Conservation (phyloP, 306 rosid genomes). For the Corylus avellana region DNA sequence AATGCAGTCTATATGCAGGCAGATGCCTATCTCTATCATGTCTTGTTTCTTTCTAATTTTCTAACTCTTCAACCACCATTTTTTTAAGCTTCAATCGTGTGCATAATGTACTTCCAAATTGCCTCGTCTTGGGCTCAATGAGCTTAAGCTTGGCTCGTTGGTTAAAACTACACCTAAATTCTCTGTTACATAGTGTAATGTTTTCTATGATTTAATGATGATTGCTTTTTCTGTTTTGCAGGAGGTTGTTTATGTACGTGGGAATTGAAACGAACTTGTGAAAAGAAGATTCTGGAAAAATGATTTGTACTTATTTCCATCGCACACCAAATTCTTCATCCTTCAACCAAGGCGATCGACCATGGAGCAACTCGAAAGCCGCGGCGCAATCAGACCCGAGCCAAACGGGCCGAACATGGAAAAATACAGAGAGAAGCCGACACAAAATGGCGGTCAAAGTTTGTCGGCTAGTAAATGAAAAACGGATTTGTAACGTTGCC, state of each 20-base stretch:
- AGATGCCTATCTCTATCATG: slow-evolving; percentile 34
- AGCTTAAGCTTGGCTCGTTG: not conserved
- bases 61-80: not conserved
- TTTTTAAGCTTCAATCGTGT: slow-evolving; percentile 28
- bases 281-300: too few relatives aligned
- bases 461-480: slow-evolving; percentile 51
- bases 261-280: too few relatives aligned
- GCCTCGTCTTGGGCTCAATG: not conserved
- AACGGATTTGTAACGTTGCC: slow-evolving; percentile 53
- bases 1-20: slow-evolving; percentile 19
- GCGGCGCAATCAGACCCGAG: slow-evolving; percentile 15
- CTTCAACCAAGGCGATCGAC: too few relatives aligned
- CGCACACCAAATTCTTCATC: not conserved
- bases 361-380: not conserved
- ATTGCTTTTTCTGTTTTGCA: too few relatives aligned
- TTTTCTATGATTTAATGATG: too few relatives aligned
- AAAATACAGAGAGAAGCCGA: slow-evolving; percentile 38
- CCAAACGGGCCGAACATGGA: not conserved
- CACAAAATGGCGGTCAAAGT: slow-evolving; percentile 63
- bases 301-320: too few relatives aligned
- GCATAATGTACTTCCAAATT: slow-evolving; percentile 42
- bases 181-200: too few relatives aligned
- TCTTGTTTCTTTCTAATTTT: slow-evolving; percentile 24
- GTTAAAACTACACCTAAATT: not conserved
- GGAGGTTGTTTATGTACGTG: too few relatives aligned